A percentile compares a stretch with the other conserved stretches of the same genome.
Evolutionary conservation across 2,329 filamentous ascomycete genomes (phyloP).

Genomic region (Penicillium sclerotiorum): DNA sequence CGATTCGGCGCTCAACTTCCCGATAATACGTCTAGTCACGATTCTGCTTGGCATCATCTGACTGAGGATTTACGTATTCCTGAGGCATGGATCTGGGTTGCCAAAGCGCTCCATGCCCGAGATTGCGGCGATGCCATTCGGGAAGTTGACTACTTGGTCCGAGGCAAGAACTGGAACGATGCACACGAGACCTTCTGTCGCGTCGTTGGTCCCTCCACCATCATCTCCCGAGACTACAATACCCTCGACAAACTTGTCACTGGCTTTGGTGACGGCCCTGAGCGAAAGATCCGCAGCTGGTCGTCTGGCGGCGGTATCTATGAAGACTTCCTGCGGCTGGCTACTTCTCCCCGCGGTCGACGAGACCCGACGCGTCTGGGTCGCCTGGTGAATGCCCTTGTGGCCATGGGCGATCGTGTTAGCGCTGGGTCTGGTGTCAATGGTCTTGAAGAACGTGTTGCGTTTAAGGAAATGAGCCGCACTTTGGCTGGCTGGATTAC

Average conservation of each 20-base stretch:
- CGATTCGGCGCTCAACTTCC: conserved; percentile 69
- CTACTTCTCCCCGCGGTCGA: conserved; percentile 42
- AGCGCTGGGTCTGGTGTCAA: conserved; percentile 56
- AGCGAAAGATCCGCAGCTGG: conserved; percentile 71
- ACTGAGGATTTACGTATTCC: conserved; percentile 71
- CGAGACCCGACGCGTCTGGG: conserved; percentile 47
- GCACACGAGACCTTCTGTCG: conserved; percentile 82
- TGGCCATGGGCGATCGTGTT: conserved; percentile 42
- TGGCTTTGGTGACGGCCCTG: conserved; percentile 66
- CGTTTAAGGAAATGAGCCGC: conserved; percentile 79
- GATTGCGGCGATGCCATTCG: conserved; percentile 68
- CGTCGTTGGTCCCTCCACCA: conserved; percentile 76
- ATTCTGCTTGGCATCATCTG: conserved; percentile 60
- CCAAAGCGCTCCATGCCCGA: conserved; percentile 80
- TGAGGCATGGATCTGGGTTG: conserved; percentile 78
- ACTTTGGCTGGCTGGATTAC: conserved; percentile 69
- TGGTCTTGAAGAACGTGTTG: conserved; percentile 65
- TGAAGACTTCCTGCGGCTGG: conserved; percentile 60
- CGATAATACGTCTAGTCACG: conserved; percentile 56
- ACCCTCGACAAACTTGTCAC: conserved; percentile 69
- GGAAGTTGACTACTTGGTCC: conserved; percentile 79
- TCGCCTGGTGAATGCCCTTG: conserved; percentile 53
- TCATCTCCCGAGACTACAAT: conserved; percentile 80
- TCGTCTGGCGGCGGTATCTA: conserved; percentile 79
- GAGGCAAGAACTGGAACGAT: conserved; percentile 73